Evolutionary conservation across 139 green algal genomes (phyloP).

Genomic region (Chlamydomonas sp.): DNA sequence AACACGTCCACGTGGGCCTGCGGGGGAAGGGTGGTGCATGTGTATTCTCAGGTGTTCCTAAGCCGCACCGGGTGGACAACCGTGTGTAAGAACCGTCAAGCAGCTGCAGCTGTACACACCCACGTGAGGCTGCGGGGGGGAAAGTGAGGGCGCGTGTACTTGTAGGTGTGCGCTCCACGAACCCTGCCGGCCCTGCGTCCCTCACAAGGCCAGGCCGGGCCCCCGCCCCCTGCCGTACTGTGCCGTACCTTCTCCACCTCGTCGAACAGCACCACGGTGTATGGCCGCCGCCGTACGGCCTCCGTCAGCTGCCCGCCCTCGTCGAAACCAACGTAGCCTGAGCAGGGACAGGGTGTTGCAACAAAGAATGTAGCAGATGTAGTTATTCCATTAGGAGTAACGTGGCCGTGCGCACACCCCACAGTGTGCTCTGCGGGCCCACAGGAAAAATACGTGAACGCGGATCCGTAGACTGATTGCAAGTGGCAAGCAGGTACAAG

Average conservation of each 20-base stretch:
- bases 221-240: neutral
- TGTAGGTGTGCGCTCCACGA: neutral
- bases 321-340: slow-evolving; percentile 39
- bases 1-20: slow-evolving; percentile 96
- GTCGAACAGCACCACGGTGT: slow-evolving; percentile 90
- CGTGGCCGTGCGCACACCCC: no score
- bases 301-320: slow-evolving; percentile 91
- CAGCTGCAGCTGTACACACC: neutral
- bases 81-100: no score
- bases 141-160: neutral
- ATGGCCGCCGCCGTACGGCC: slow-evolving; percentile 78
- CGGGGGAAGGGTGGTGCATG: no score
- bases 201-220: neutral
- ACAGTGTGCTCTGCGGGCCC: no score
- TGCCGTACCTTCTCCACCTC: slow-evolving; percentile 89
- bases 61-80: no score
- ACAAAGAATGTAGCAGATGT: no score
- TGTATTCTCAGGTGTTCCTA: no score
- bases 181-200: neutral
- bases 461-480: no score
- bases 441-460: no score
- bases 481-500: no score
- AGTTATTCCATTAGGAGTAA: no score
- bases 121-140: neutral
- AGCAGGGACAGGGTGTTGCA: no score